These are phyloP conservation scores for Elsinoe ampelina DNA, from an alignment of 2,329 filamentous ascomycete species.

Conservation along the genomic window DNA sequence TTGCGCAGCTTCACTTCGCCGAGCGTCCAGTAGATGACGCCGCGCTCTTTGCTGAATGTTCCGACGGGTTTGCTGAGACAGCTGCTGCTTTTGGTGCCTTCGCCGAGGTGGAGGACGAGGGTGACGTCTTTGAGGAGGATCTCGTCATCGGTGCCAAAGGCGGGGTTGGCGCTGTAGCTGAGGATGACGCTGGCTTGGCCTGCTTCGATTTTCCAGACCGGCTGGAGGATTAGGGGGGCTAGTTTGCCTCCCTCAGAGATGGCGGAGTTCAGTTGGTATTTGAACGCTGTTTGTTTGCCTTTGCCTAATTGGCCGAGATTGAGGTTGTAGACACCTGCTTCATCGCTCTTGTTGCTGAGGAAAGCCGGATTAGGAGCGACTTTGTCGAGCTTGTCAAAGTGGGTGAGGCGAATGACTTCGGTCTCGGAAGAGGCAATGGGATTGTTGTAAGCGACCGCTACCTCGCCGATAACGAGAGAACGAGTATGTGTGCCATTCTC, in stretches of 20 bases:
- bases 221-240: conserved; percentile 63
- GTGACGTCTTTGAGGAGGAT: conserved; percentile 65
- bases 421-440: conserved; percentile 35
- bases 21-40: conserved; percentile 70
- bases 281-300: conserved; percentile 67
- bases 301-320: conserved; percentile 59
- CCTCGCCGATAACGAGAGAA: conserved; percentile 72
- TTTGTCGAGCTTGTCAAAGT: conserved; percentile 78
- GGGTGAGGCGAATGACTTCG: conserved; percentile 72
- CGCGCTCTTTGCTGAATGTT: conserved; percentile 69
- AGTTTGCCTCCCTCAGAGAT: conserved; percentile 46
- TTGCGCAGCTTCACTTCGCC: conserved; percentile 60
- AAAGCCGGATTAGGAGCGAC: conserved; percentile 92
- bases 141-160: conserved; percentile 37
- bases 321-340: conserved; percentile 70
- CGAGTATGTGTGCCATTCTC: conserved; percentile 62
- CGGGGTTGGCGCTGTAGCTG: conserved; percentile 73
- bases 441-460: conserved; percentile 74
- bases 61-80: conserved; percentile 72
- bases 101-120: conserved; percentile 62
- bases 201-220: conserved; percentile 73
- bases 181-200: conserved; percentile 80
- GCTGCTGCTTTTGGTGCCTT: conserved; percentile 49
- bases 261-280: conserved; percentile 77
- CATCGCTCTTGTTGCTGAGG: conserved; percentile 59